phyloP scores from a whole-genome alignment of 2,329 filamentous ascomycete genomes.

The Diaporthe longicolla region DNA sequence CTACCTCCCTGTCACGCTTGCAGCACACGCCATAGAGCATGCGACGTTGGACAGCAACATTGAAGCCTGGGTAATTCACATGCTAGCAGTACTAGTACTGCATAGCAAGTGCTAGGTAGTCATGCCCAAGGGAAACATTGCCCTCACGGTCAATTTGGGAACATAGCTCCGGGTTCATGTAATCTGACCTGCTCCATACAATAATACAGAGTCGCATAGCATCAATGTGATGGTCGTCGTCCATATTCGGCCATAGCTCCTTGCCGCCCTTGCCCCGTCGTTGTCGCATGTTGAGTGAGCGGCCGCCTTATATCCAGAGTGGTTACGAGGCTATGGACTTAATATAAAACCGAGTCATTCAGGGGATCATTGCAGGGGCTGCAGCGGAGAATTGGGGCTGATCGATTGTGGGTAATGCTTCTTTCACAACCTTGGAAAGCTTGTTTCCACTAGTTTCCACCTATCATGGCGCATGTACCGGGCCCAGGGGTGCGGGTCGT shows the following conservation, averaged over 20 bases:
- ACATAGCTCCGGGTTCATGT: too few species aligned
- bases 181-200: too few species aligned
- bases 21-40: too few species aligned
- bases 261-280: background rate
- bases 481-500: background rate
- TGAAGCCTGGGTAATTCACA: too few species aligned
- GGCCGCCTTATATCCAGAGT: conserved; percentile 6
- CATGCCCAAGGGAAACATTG: too few species aligned
- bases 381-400: conserved; percentile 1
- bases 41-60: too few species aligned
- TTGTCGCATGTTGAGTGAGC: background rate
- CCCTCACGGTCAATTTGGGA: too few species aligned
- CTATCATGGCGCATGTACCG: conserved; percentile 2
- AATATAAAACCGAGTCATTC: conserved; percentile 31
- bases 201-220: background rate
- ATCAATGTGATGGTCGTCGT: background rate
- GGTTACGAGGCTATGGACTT: conserved; percentile 9
- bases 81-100: too few species aligned
- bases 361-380: conserved; percentile 29
- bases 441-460: conserved; percentile 29
- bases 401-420: background rate
- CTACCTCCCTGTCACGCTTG: too few species aligned
- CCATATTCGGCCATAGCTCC: background rate
- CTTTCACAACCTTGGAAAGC: conserved; percentile 9
- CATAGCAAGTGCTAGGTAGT: too few species aligned